Evolutionary conservation across 2,329 filamentous ascomycete species (phyloP).

Genomic region (Fusarium cyanostomum): DNA sequence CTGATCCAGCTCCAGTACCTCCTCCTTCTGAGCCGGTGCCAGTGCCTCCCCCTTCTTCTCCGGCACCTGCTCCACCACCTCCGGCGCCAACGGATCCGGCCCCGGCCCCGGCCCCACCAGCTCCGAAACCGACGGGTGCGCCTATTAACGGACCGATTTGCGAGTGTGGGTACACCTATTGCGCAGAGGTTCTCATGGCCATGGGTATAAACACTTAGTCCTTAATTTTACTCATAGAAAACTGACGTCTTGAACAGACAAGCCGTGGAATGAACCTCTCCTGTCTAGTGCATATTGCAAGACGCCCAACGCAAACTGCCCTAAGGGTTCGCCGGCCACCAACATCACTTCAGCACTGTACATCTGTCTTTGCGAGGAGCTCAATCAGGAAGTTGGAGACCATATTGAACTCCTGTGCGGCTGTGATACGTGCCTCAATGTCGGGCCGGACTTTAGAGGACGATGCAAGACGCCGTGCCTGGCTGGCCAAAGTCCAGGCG

Average conservation of each 20-base stretch:
- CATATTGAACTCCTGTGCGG: slow-evolving; percentile 52
- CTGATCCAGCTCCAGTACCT: slow-evolving; percentile 5
- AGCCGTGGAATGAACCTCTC: slow-evolving; percentile 48
- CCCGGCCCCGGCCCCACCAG: slow-evolving; percentile 29
- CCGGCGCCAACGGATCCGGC: slow-evolving; percentile 33
- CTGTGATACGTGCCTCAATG: slow-evolving; percentile 52
- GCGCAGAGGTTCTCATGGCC: slow-evolving; percentile 50
- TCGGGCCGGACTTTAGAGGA: slow-evolving; percentile 52
- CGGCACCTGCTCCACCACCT: slow-evolving; percentile 37
- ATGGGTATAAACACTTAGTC: slow-evolving; percentile 44
- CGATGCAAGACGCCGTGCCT: slow-evolving; percentile 51
- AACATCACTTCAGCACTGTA: slow-evolving; percentile 48
- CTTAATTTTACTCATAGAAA: neutral
- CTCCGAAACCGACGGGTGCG: slow-evolving; percentile 30
- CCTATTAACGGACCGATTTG: slow-evolving; percentile 47
- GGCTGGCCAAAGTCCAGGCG: slow-evolving; percentile 23
- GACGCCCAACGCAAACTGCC: slow-evolving; percentile 49
- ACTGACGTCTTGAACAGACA: slow-evolving; percentile 37
- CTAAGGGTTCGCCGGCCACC: slow-evolving; percentile 43
- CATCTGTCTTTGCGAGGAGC: slow-evolving; percentile 51
- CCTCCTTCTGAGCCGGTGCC: slow-evolving; percentile 20
- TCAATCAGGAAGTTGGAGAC: slow-evolving; percentile 47
- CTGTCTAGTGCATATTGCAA: slow-evolving; percentile 50
- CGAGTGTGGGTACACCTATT: slow-evolving; percentile 56
- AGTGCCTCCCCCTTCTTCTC: slow-evolving; percentile 22